Evolutionary conservation across 2,329 filamentous ascomycete species (phyloP).

Genomic region (Davidsoniella virescens): DNA sequence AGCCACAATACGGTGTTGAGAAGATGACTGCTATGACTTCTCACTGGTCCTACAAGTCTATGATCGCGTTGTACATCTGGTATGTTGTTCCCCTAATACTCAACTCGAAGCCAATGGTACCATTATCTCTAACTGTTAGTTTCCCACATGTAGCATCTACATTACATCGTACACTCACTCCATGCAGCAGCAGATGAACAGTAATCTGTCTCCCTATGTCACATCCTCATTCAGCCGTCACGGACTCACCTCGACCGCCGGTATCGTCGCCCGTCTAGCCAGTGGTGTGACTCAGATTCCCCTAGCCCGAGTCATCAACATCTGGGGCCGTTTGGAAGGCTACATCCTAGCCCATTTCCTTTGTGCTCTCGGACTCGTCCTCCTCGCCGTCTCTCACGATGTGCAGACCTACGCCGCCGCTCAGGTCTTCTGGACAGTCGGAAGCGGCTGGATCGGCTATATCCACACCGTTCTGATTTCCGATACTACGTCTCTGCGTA

Average conservation of each 20-base stretch:
- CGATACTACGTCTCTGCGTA: constrained; percentile 49
- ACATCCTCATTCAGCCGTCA: constrained; percentile 36
- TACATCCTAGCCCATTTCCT: constrained; percentile 36
- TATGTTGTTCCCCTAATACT: constrained; percentile 19
- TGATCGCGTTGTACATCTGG: constrained; percentile 28
- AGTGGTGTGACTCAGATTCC: constrained; percentile 47
- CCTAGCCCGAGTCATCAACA: constrained; percentile 49
- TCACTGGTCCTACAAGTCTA: constrained; percentile 25
- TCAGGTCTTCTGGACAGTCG: constrained; percentile 50
- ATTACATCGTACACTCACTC: constrained; percentile 14
- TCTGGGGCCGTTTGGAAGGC: constrained; percentile 50
- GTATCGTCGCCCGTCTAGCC: constrained; percentile 37
- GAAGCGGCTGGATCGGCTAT: constrained; percentile 28
- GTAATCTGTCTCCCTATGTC: constrained; percentile 29
- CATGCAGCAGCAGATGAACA: constrained; percentile 23
- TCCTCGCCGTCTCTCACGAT: constrained; percentile 49
- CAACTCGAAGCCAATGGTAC: background rate
- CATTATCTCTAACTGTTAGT: background rate
- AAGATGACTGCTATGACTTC: constrained; percentile 32
- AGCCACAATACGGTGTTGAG: constrained; percentile 30
- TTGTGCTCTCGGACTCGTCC: constrained; percentile 36
- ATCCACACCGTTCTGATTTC: constrained; percentile 43
- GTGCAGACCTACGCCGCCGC: constrained; percentile 46
- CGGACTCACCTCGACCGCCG: constrained; percentile 35
- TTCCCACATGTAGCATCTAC: background rate